Percentiles rank a stretch among this genome's conserved stretches.
Evolutionary conservation across 2,329 filamentous ascomycete genomes (phyloP).

Genomic region (Claviceps lovelessii): DNA sequence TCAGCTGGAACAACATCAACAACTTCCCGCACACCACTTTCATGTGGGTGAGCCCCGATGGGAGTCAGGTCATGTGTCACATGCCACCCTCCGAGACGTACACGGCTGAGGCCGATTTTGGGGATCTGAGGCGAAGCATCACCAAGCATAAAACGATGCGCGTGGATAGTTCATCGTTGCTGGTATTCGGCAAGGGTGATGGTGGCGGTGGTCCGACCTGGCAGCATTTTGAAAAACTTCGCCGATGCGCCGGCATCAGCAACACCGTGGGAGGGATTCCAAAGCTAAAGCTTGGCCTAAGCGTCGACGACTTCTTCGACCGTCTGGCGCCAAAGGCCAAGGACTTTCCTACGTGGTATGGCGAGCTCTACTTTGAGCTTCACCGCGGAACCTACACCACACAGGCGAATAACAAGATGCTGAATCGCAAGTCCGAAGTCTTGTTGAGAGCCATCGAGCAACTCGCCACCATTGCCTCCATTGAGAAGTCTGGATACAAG

Average conservation of each 20-base stretch:
- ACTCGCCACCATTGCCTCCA: constrained; percentile 69
- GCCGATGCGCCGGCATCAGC: constrained; percentile 79
- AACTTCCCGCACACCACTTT: constrained; percentile 98
- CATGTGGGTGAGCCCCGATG: constrained; percentile 93
- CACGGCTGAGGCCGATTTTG: constrained; percentile 86
- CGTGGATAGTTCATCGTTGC: constrained; percentile 74
- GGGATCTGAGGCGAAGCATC: constrained; percentile 80
- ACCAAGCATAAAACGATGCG: constrained; percentile 92
- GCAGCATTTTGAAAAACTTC: constrained; percentile 86
- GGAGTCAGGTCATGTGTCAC: constrained; percentile 91
- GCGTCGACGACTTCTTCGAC: constrained; percentile 90
- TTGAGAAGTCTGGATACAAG: constrained; percentile 59
- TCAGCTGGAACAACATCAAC: constrained; percentile 99
- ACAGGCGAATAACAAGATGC: constrained; percentile 91
- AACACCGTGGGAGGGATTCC: constrained; percentile 70
- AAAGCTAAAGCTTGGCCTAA: constrained; percentile 74
- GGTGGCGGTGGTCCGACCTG: constrained; percentile 91
- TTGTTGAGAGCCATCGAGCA: constrained; percentile 79
- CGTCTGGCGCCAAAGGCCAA: constrained; percentile 64
- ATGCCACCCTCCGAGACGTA: constrained; percentile 96
- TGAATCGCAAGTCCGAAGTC: constrained; percentile 77
- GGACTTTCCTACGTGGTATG: constrained; percentile 88
- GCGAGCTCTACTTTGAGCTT: constrained; percentile 93
- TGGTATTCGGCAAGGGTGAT: constrained; percentile 94
- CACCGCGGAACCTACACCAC: constrained; percentile 96